Conservation (phyloP, 129 eudicot species). For the Smallanthus sonchifolius region DNA sequence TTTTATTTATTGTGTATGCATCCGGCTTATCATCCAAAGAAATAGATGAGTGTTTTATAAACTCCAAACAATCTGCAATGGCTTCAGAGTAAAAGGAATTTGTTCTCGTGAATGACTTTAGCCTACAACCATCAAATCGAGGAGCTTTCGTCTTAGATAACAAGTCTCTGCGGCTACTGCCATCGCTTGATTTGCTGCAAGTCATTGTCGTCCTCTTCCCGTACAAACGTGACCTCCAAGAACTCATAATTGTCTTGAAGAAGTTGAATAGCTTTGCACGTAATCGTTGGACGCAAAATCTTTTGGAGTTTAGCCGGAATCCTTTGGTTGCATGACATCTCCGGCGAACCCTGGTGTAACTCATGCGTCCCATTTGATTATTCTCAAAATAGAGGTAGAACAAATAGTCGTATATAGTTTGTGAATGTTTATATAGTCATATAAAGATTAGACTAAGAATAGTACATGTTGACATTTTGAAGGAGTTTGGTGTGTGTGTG, state of each 20-base stretch:
- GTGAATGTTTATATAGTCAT: constrained; percentile 27
- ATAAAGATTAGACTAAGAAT: not conserved
- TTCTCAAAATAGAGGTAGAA: constrained; percentile 8
- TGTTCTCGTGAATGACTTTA: constrained; percentile 46
- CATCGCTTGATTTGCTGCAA: constrained; percentile 1
- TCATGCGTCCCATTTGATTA: constrained; percentile 33
- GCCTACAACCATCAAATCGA: constrained; percentile 17
- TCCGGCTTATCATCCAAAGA: constrained; percentile 40
- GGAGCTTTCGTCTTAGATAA: constrained; percentile 4
- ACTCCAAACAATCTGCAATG: constrained; percentile 91
- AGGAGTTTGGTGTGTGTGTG: constrained; percentile 31
- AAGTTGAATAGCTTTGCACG: constrained; percentile 46
- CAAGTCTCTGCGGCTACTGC: constrained; percentile 18
- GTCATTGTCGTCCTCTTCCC: constrained; percentile 16
- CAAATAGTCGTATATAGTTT: constrained; percentile 22
- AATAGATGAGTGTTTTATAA: constrained; percentile 66
- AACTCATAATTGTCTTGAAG: constrained; percentile 31
- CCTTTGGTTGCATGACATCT: constrained; percentile 47
- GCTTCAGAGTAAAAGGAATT: constrained; percentile 91
- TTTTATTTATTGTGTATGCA: not conserved
- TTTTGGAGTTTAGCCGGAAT: constrained; percentile 47
- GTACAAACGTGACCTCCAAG: constrained; percentile 38
- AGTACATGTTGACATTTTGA: constrained; percentile 20
- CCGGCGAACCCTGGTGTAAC: constrained; percentile 48
- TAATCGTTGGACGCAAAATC: constrained; percentile 53